Evolutionary conservation across 345 rosid species (phyloP), one percentile per base, ranked within the genome.

Genomic region (Ceriops tagal): DNA sequence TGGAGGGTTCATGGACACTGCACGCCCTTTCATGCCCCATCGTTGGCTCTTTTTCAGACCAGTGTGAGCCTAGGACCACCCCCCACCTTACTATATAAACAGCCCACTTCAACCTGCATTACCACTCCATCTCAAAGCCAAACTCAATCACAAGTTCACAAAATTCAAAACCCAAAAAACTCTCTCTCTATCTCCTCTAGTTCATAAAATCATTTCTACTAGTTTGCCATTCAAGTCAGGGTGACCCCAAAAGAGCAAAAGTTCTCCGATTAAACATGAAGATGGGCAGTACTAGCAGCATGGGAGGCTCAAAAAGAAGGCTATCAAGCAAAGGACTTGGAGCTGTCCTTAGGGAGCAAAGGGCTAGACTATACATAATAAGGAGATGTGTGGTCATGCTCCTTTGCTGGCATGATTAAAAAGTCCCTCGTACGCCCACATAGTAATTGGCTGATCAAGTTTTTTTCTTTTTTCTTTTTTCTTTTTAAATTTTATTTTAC

Each of bases 321-420:
- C 55, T 87, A 59, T 80, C 91, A 66, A 85, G 89, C 79, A 86
- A 83, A 61, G 89, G 95, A 6, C 64, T 85, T 6, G 95, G 96
- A 51, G 83, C 89, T 59, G 88, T 77, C 61, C 86, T 90, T 6
- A 78, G 85, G 79, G 96, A 92, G 73, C 98, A 88, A 75, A 90
- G 85, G 80, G 96, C 96, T 20, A 80, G 79, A 75, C 89, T 90
- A 66, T 92, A 92, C 71, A 90, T 92, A 26, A 90, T 92, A 26
- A 77, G 92, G 71, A 87, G 96, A 71, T 90, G 98, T 66, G 92
- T 92, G 0, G 89, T 90, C 73, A 92, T 89, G 96, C 87, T 89
- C 51, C 84, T 89, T 66, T 89, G 90, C 57, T 87, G 96, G 96
- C 88, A 89, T 78, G 98, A 90, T 55, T 90, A 64, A 78, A 21